A percentile compares a stretch with the other conserved stretches of the same genome.
Evolutionary conservation across 495 filamentous ascomycete genomes (phyloP).

Genomic region (Lasiosphaeris hirsuta): DNA sequence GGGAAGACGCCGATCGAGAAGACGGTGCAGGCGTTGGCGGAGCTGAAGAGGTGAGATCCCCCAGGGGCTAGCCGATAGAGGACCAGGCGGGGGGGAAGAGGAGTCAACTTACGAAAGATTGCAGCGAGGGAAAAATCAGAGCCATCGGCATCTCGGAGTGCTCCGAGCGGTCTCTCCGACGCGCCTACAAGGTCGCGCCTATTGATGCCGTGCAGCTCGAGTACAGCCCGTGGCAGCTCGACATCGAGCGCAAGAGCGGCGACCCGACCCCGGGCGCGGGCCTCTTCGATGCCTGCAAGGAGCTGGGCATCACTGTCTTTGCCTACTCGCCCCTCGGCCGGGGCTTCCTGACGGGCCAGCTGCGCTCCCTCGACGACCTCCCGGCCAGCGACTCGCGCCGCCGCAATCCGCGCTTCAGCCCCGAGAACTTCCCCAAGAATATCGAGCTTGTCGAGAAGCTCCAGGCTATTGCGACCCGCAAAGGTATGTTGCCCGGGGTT

Average conservation of each 20-base stretch:
- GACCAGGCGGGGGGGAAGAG: too few relatives aligned
- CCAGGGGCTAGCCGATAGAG: too few relatives aligned
- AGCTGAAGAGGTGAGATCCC: constrained; percentile 23
- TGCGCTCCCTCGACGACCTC: constrained; percentile 62
- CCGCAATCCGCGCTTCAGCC: constrained; percentile 59
- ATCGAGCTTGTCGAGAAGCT: constrained; percentile 65
- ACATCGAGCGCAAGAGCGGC: constrained; percentile 14
- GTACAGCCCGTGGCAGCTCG: constrained; percentile 22
- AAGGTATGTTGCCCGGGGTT: background rate
- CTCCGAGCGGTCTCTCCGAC: constrained; percentile 22
- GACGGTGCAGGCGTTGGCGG: constrained; percentile 43
- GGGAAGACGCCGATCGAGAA: constrained; percentile 53
- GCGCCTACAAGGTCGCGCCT: constrained; percentile 23
- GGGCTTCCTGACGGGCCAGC: constrained; percentile 60
- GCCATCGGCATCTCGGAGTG: constrained; percentile 42
- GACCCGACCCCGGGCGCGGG: background rate
- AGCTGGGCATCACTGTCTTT: constrained; percentile 64
- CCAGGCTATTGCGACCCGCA: constrained; percentile 54
- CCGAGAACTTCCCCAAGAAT: constrained; percentile 69
- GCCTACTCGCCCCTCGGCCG: constrained; percentile 53
- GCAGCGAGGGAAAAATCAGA: constrained; percentile 43
- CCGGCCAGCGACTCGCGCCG: constrained; percentile 48
- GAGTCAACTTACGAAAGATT: too few relatives aligned
- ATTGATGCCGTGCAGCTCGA: constrained; percentile 30
- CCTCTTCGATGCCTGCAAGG: constrained; percentile 19